A percentile compares a stretch with the other conserved stretches of the same genome.
Conservation (phyloP, 495 filamentous ascomycete species). For the Margaritispora aquatica region DNA sequence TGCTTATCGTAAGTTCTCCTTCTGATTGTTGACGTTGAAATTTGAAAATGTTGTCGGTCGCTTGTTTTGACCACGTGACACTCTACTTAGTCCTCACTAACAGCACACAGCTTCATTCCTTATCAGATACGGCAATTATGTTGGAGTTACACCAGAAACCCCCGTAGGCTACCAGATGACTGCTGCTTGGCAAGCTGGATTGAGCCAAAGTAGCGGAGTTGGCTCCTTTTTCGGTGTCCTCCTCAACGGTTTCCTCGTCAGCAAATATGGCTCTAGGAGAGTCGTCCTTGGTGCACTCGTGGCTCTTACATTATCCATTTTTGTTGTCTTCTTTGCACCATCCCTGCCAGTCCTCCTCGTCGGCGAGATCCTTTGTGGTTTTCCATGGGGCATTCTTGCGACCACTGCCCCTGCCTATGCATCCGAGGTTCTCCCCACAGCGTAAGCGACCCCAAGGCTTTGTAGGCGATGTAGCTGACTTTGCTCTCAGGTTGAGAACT, state of each 20-base stretch:
- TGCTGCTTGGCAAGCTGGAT: slow-evolving; percentile 25
- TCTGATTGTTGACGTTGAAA: slow-evolving; percentile 31
- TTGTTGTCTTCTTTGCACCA: slow-evolving; percentile 55
- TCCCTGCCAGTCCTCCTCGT: slow-evolving; percentile 54
- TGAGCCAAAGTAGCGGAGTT: slow-evolving; percentile 3
- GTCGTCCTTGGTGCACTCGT: background rate
- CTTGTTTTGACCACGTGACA: too few relatives aligned
- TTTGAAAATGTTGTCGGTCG: too few relatives aligned
- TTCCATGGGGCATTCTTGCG: slow-evolving; percentile 63
- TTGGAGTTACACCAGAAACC: background rate
- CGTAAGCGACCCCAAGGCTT: too few relatives aligned
- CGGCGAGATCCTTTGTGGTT: slow-evolving; percentile 63
- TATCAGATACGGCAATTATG: slow-evolving; percentile 8
- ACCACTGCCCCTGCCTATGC: slow-evolving; percentile 47
- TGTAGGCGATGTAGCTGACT: too few relatives aligned
- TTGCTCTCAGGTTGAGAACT: too few relatives aligned
- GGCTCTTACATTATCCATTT: slow-evolving; percentile 25
- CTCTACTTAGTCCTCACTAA: slow-evolving; percentile 38
- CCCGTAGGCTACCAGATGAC: slow-evolving; percentile 32
- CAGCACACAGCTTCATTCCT: background rate
- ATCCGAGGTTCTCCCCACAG: slow-evolving; percentile 15
- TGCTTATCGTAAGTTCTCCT: slow-evolving; percentile 54
- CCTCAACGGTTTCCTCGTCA: slow-evolving; percentile 41
- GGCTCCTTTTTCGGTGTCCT: slow-evolving; percentile 33
- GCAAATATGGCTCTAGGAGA: slow-evolving; percentile 35